These are phyloP conservation scores for Xylaria sp. DNA, from an alignment of 2,329 filamentous ascomycete species.

Conservation along the genomic window DNA sequence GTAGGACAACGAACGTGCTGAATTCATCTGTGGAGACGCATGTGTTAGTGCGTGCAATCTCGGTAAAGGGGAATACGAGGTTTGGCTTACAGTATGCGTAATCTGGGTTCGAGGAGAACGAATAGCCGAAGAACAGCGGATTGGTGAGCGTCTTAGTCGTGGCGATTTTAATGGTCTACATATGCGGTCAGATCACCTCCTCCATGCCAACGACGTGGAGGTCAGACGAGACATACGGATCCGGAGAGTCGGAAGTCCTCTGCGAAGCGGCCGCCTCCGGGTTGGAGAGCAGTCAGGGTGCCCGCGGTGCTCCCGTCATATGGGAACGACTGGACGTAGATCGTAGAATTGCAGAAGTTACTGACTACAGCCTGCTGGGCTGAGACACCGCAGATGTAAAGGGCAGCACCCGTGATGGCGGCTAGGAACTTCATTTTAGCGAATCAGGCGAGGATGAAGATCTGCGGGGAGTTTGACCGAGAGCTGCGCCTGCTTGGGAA, in stretches of 20 bases:
- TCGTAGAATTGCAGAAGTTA: slow-evolving; percentile 47
- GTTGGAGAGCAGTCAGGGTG: slow-evolving; percentile 45
- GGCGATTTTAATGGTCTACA: slow-evolving; percentile 1
- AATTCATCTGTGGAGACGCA: slow-evolving; percentile 50
- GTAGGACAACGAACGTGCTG: slow-evolving; percentile 47
- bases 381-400: slow-evolving; percentile 37
- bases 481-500: not conserved
- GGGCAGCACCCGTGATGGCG: not conserved
- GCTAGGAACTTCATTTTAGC: slow-evolving; percentile 6
- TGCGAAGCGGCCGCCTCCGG: slow-evolving; percentile 10
- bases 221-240: slow-evolving; percentile 6
- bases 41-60: not conserved
- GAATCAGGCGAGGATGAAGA: not conserved
- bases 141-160: not conserved
- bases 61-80: not conserved
- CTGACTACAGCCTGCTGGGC: slow-evolving; percentile 51
- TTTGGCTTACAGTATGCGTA: slow-evolving; percentile 54
- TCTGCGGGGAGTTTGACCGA: not conserved
- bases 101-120: slow-evolving; percentile 50
- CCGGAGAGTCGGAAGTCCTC: slow-evolving; percentile 13
- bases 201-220: slow-evolving; percentile 4
- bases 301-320: slow-evolving; percentile 47
- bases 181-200: slow-evolving; percentile 9
- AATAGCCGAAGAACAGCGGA: slow-evolving; percentile 53
- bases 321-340: slow-evolving; percentile 52